A percentile compares a stretch with the other conserved stretches of the same genome.
Evolutionary conservation across 2,329 filamentous ascomycete species (phyloP).

Genomic region (Botrytis aclada): DNA sequence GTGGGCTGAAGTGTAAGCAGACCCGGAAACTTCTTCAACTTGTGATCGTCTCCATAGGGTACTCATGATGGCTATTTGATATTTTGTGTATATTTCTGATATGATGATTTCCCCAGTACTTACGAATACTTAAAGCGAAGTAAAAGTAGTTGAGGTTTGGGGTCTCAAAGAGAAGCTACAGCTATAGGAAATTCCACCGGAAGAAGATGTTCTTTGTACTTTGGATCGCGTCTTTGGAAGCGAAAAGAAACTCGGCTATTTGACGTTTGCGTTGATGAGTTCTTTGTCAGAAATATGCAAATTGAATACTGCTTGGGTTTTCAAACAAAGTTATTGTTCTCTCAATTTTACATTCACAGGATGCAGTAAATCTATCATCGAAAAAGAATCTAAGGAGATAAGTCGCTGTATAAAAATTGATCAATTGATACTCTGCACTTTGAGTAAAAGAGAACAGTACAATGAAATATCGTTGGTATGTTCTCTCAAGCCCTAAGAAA

Average conservation of each 20-base stretch:
- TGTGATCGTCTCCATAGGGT: not conserved
- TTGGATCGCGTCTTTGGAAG: not conserved
- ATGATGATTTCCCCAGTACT: not conserved
- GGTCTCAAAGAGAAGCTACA: not conserved
- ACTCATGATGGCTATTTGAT: not conserved
- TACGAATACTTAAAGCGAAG: not conserved
- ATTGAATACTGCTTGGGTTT: not conserved
- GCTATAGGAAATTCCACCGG: not conserved
- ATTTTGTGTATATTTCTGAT: not conserved
- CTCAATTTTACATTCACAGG: not conserved
- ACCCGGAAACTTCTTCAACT: no score
- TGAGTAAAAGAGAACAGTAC: fast-evolving
- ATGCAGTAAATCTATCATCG: not conserved
- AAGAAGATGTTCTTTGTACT: not conserved
- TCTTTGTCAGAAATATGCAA: not conserved
- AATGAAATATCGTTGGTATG: not conserved
- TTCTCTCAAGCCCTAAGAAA: not conserved
- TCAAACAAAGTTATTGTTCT: not conserved
- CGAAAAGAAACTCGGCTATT: not conserved
- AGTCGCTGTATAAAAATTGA: not conserved
- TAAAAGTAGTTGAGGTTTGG: not conserved
- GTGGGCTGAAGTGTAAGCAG: not conserved
- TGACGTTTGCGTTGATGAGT: not conserved
- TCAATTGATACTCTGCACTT: not conserved
- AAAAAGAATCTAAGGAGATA: not conserved